Percentiles rank a stretch among this genome's conserved stretches.
Evolutionary conservation across 169 alveolate genomes (phyloP).

Genomic region (Plasmodium relictum): DNA sequence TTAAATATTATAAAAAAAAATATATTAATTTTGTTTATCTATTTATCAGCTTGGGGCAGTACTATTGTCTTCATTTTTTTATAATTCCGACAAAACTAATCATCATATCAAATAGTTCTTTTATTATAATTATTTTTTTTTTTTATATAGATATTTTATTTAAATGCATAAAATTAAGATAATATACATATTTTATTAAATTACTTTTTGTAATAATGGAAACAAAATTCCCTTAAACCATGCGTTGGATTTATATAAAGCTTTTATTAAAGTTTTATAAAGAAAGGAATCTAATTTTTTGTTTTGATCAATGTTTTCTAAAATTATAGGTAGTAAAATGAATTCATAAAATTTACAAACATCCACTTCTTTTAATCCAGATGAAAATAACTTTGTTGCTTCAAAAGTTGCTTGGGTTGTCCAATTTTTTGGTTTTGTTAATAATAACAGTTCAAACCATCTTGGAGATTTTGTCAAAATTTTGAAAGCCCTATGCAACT

Average conservation of each 20-base stretch:
- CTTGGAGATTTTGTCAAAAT: slow-evolving; percentile 93
- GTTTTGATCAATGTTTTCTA: slow-evolving; percentile 84
- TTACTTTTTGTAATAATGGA: slow-evolving; percentile 92
- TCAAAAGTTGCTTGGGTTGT: slow-evolving; percentile 95
- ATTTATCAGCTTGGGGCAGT: slow-evolving; percentile 90
- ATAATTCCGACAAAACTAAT: slow-evolving; percentile 82
- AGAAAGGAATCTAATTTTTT: slow-evolving; percentile 93
- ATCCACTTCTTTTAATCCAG: slow-evolving; percentile 89
- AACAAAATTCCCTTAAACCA: slow-evolving; percentile 96
- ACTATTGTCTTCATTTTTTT: slow-evolving; percentile 75
- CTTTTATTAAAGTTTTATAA: slow-evolving; percentile 94
- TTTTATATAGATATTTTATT: neutral
- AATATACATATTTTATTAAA: slow-evolving; percentile 3
- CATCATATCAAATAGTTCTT: slow-evolving; percentile 79
- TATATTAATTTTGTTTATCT: neutral
- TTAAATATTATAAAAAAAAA: neutral
- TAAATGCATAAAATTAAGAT: neutral
- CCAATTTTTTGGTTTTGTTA: slow-evolving; percentile 96
- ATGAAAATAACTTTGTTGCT: slow-evolving; percentile 93
- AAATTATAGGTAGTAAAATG: slow-evolving; percentile 43
- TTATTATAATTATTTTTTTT: neutral
- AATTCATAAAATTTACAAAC: slow-evolving; percentile 54
- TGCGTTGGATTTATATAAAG: slow-evolving; percentile 96
- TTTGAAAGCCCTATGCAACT: slow-evolving; percentile 95
- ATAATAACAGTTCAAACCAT: slow-evolving; percentile 94